Conservation (phyloP, 1,284 basidiomycete species). For the Marasmius tenuissimus region DNA sequence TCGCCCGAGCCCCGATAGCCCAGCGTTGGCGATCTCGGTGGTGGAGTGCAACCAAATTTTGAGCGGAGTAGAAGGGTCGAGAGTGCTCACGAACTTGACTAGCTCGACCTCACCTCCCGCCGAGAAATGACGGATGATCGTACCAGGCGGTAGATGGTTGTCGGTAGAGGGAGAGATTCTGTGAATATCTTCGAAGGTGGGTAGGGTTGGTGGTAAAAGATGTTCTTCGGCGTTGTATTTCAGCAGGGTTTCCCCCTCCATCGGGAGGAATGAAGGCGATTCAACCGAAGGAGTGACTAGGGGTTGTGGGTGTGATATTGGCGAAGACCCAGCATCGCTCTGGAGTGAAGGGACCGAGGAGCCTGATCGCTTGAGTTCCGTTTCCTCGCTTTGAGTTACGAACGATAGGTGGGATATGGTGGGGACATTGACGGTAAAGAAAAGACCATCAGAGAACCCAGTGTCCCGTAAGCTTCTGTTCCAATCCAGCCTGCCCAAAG, state of each 20-base stretch:
- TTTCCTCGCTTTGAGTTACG: not conserved
- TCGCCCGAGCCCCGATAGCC: not conserved
- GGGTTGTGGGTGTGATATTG: not conserved
- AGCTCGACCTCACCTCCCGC: not conserved
- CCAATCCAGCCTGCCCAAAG: not conserved
- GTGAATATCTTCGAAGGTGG: not conserved
- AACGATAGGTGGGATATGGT: not conserved
- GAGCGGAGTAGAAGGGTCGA: not conserved
- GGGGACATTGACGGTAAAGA: not conserved
- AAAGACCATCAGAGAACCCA: not conserved
- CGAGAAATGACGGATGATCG: not conserved
- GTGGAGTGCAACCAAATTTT: not conserved
- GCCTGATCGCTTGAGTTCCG: not conserved
- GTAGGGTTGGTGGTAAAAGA: not conserved
- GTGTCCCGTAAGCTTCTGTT: not conserved
- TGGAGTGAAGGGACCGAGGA: not conserved
- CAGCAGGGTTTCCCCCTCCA: not conserved
- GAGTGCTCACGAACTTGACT: not conserved
- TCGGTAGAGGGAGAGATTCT: not conserved
- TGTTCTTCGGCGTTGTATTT: not conserved
- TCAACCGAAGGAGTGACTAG: not conserved
- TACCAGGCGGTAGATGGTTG: not conserved
- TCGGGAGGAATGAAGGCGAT: not conserved
- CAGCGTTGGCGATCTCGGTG: not conserved
- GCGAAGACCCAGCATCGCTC: not conserved